Conservation (phyloP, 2,329 filamentous ascomycete genomes). For the Calonectria montana region DNA sequence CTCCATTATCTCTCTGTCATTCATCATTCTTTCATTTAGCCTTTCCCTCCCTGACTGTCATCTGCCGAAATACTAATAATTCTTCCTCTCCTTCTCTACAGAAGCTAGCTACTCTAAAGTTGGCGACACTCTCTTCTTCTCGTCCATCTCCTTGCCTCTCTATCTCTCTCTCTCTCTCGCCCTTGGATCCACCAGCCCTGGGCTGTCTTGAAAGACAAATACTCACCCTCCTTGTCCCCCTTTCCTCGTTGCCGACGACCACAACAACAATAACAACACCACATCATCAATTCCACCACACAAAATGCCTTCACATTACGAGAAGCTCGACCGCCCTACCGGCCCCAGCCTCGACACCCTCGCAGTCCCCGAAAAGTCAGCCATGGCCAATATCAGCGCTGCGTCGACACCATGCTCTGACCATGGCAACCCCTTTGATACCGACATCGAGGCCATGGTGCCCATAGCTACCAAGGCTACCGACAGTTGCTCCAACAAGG, state of each 20-base stretch:
- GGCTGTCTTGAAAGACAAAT: neutral
- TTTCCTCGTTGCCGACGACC: conserved; percentile 3
- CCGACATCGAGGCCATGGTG: conserved; percentile 67
- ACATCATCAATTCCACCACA: conserved; percentile 14
- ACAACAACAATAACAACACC: conserved; percentile 2
- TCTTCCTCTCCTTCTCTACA: neutral
- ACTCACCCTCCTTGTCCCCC: neutral
- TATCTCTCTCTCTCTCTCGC: neutral
- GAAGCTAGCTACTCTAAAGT: neutral
- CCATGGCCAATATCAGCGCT: conserved; percentile 48
- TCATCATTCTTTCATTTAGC: conserved; percentile 7
- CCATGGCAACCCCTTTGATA: conserved; percentile 65
- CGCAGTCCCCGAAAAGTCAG: conserved; percentile 44
- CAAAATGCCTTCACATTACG: conserved; percentile 42
- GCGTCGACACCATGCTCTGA: conserved; percentile 59
- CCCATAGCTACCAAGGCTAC: conserved; percentile 43
- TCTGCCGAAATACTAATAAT: neutral
- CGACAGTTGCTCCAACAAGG: conserved; percentile 49
- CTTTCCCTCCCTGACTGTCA: neutral
- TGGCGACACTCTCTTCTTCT: neutral
- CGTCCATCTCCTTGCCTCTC: neutral
- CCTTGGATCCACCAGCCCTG: neutral
- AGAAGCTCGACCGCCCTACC: conserved; percentile 40
- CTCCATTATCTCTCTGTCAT: neutral
- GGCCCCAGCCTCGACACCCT: conserved; percentile 35